phyloP scores from a whole-genome alignment of 1,284 basidiomycete genomes.

The Trametes versicolor region DNA sequence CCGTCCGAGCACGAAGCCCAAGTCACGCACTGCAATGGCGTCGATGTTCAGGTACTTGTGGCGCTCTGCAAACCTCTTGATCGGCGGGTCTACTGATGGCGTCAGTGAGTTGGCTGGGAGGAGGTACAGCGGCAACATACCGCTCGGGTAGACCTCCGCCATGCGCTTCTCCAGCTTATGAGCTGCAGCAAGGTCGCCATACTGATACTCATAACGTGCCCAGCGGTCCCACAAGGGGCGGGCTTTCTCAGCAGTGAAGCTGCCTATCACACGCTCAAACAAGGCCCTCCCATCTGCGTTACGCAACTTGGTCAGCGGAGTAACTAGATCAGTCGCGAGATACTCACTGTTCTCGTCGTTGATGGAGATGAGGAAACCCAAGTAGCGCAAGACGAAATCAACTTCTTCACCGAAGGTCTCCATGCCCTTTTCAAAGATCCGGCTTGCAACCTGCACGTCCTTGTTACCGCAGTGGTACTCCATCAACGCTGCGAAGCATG shows the following conservation, averaged over 20 bases:
- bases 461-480: conserved; percentile 93
- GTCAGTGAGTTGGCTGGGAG: conserved; percentile 1
- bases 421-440: conserved; percentile 96
- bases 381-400: conserved; percentile 89
- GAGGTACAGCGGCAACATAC: conserved; percentile 50
- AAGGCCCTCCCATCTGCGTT: conserved; percentile 89
- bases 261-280: conserved; percentile 89
- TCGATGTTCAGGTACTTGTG: conserved; percentile 91
- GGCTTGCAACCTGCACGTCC: conserved; percentile 84
- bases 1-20: conserved; percentile 72
- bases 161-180: conserved; percentile 92
- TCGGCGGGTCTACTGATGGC: conserved; percentile 74
- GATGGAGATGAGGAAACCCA: conserved; percentile 92
- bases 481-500: conserved; percentile 76
- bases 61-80: conserved; percentile 92
- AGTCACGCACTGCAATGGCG: conserved; percentile 88
- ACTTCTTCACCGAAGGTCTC: conserved; percentile 87
- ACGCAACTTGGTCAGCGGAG: conserved; percentile 14
- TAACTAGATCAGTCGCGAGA: conserved; percentile 10
- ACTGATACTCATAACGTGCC: conserved; percentile 96
- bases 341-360: conserved; percentile 94
- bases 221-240: conserved; percentile 94
- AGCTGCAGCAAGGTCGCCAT: conserved; percentile 90
- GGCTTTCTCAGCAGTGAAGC: conserved; percentile 84
- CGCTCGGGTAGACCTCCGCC: conserved; percentile 86